A percentile compares a stretch with the other conserved stretches of the same genome.
Conservation (phyloP, 228 moss, liverwort and hornwort species). For the Sphagnum magellanicum region DNA sequence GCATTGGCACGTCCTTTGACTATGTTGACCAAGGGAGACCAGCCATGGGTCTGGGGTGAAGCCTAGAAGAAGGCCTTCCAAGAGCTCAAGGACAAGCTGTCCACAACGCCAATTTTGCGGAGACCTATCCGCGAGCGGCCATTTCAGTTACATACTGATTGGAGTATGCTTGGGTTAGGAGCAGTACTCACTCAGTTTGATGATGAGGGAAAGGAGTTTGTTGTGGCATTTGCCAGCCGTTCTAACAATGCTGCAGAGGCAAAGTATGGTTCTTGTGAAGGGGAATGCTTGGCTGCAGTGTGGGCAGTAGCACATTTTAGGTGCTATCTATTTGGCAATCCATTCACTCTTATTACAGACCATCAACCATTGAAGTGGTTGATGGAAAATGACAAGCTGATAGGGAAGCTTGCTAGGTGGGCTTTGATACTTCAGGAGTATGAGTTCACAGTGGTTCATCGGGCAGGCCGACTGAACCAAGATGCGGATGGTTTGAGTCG, state of each 20-base stretch:
- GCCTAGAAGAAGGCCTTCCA: neutral
- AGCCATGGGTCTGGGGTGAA: too few species aligned
- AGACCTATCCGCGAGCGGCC: neutral
- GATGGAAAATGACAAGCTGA: constrained; percentile 7
- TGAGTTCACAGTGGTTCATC: constrained; percentile 5
- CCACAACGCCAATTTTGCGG: too few species aligned
- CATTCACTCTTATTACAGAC: constrained; percentile 1
- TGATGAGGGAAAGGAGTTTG: constrained; percentile 1
- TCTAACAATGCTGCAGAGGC: constrained; percentile 1
- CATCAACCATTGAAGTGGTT: constrained; percentile 1
- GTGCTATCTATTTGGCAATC: constrained; percentile 2
- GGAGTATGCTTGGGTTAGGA: neutral
- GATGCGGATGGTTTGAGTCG: constrained; percentile 6
- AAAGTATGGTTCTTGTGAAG: constrained; percentile 1
- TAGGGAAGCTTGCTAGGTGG: constrained; percentile 5
- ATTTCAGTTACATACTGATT: neutral
- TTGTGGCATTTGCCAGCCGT: constrained; percentile 2
- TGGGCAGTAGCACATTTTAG: constrained; percentile 3
- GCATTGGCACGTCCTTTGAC: too few species aligned
- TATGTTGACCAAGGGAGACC: neutral
- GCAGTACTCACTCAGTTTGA: neutral
- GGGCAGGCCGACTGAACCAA: neutral
- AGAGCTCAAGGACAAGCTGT: neutral
- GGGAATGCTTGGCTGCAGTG: neutral
- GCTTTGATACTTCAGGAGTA: constrained; percentile 6